Evolutionary conservation across 2,329 filamentous ascomycete species (phyloP).

Genomic region (Pleomassaria siparia): DNA sequence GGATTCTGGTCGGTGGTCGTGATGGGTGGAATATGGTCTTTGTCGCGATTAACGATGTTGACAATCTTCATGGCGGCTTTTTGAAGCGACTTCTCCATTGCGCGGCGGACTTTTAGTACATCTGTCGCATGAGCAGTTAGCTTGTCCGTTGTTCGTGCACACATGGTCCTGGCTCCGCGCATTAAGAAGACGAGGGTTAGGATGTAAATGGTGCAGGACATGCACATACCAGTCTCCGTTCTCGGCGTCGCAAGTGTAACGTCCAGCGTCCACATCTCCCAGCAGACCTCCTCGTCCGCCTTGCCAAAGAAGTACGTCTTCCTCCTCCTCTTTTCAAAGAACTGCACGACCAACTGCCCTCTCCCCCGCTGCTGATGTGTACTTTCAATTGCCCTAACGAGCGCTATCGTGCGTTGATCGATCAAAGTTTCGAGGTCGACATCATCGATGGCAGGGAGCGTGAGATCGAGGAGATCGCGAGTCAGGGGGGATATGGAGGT

Average conservation of each 20-base stretch:
- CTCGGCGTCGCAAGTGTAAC: slow-evolving; percentile 88
- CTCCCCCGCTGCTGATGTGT: slow-evolving; percentile 61
- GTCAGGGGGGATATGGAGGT: slow-evolving; percentile 79
- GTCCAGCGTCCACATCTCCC: slow-evolving; percentile 94
- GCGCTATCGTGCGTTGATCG: slow-evolving; percentile 77
- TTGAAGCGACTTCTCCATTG: slow-evolving; percentile 87
- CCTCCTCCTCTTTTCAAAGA: slow-evolving; percentile 87
- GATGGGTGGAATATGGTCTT: slow-evolving; percentile 95
- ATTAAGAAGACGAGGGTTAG: background rate
- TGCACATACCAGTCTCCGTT: slow-evolving; percentile 75
- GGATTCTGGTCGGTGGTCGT: slow-evolving; percentile 90
- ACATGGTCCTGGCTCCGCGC: too few relatives aligned
- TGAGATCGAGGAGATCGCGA: slow-evolving; percentile 87
- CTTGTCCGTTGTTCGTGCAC: too few relatives aligned
- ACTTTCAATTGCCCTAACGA: slow-evolving; percentile 74
- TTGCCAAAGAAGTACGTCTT: slow-evolving; percentile 75
- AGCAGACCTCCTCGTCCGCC: slow-evolving; percentile 90
- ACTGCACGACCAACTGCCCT: slow-evolving; percentile 82
- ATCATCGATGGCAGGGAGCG: slow-evolving; percentile 85
- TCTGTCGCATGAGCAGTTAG: slow-evolving; percentile 55
- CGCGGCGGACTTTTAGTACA: slow-evolving; percentile 80
- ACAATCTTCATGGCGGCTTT: slow-evolving; percentile 89
- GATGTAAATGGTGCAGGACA: background rate
- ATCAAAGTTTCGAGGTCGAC: slow-evolving; percentile 91
- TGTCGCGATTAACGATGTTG: slow-evolving; percentile 81